These are phyloP conservation scores for Talaromyces verruculosus DNA, from an alignment of 2,329 filamentous ascomycete genomes.

Conservation along the genomic window DNA sequence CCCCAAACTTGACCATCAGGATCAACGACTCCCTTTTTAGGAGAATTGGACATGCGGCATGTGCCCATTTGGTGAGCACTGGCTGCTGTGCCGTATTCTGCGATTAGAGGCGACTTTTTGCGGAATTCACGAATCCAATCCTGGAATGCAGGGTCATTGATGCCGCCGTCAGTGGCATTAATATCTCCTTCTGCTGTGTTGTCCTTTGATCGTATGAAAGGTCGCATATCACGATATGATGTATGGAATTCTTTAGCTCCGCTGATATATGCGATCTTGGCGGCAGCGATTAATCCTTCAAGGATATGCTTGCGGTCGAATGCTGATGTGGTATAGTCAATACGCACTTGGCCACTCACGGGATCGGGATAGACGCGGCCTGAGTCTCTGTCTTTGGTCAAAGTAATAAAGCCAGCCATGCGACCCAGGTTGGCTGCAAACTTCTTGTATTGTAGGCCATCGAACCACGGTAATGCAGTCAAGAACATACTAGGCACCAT, in stretches of 20 bases:
- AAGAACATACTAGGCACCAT: constrained; percentile 72
- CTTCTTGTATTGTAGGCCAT: constrained; percentile 71
- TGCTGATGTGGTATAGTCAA: constrained; percentile 69
- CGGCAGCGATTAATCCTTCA: constrained; percentile 68
- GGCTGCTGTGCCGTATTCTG: constrained; percentile 46
- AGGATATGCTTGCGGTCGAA: constrained; percentile 72
- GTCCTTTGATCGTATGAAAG: constrained; percentile 56
- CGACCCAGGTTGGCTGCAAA: constrained; percentile 66
- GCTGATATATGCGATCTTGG: constrained; percentile 73
- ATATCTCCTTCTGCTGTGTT: constrained; percentile 25
- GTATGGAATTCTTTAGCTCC: constrained; percentile 80
- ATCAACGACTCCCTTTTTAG: constrained; percentile 47
- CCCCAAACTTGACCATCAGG: constrained; percentile 49
- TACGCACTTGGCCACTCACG: constrained; percentile 59
- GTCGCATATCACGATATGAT: constrained; percentile 59
- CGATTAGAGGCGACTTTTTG: constrained; percentile 46
- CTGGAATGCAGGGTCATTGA: constrained; percentile 57
- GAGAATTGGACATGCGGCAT: constrained; percentile 48
- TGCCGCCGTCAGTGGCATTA: constrained; percentile 40
- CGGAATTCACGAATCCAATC: constrained; percentile 55
- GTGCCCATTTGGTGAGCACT: constrained; percentile 55
- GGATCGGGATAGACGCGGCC: constrained; percentile 75
- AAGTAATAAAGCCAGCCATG: constrained; percentile 69
- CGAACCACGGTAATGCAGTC: constrained; percentile 64
- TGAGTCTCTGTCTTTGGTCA: constrained; percentile 73